Percentiles rank a stretch among this genome's conserved stretches.
phyloP scores from a whole-genome alignment of 306 rosid genomes.

The Parietaria judaica region DNA sequence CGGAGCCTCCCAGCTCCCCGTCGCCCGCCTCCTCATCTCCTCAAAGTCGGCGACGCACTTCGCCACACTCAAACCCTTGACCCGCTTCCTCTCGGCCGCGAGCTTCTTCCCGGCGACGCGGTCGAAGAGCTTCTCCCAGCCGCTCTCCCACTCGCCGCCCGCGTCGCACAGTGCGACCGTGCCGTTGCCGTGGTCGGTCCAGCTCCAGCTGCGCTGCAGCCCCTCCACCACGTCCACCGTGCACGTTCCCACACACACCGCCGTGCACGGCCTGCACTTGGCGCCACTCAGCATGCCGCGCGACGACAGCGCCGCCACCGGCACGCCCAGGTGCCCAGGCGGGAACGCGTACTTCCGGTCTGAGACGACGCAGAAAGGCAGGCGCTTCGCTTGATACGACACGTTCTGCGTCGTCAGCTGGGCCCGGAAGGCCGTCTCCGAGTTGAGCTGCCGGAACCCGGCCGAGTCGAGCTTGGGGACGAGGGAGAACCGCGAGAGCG shows the following conservation, averaged over 20 bases:
- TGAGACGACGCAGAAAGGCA: constrained; percentile 74
- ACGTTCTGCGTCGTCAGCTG: constrained; percentile 53
- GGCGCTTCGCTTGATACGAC: constrained; percentile 20
- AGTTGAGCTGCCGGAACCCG: constrained; percentile 47
- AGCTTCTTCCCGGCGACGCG: constrained; percentile 31
- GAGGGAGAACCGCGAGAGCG: constrained; percentile 65
- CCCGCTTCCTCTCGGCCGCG: constrained; percentile 28
- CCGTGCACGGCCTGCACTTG: constrained; percentile 69
- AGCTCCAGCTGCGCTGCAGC: constrained; percentile 59
- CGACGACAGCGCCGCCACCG: constrained; percentile 74
- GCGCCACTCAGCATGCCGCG: constrained; percentile 69
- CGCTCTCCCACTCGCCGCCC: constrained; percentile 44
- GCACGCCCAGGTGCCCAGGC: constrained; percentile 56
- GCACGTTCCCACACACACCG: constrained; percentile 48
- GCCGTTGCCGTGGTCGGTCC: constrained; percentile 67
- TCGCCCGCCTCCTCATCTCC: constrained; percentile 22
- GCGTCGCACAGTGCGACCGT: constrained; percentile 56
- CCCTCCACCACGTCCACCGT: constrained; percentile 36
- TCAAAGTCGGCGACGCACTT: constrained; percentile 36
- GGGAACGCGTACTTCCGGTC: constrained; percentile 65
- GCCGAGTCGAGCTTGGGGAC: constrained; percentile 50
- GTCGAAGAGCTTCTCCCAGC: constrained; percentile 63
- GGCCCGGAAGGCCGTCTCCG: constrained; percentile 71
- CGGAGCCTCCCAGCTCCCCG: constrained; percentile 52
- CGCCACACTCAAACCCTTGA: constrained; percentile 21